phyloP scores from a whole-genome alignment of 805 yeast species.

The Kluyveromyces wickerhamii region DNA sequence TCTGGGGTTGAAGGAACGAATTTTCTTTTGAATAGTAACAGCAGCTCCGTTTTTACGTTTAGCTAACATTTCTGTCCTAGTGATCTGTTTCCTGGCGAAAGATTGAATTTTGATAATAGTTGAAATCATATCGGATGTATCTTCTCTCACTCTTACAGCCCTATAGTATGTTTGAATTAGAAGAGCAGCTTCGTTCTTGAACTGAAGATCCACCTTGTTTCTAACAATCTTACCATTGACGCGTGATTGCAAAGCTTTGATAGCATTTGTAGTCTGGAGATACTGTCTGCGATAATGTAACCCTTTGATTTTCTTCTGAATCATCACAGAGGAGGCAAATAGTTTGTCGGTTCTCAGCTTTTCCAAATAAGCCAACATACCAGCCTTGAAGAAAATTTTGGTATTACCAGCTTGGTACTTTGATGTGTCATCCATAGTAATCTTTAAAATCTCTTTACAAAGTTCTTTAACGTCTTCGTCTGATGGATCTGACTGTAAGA shows the following conservation, averaged over 20 bases:
- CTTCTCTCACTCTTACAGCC: conserved; percentile 42
- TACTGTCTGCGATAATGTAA: conserved; percentile 55
- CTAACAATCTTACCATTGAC: conserved; percentile 60
- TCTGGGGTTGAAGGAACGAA: conserved; percentile 66
- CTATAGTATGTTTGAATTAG: conserved; percentile 62
- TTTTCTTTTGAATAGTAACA: conserved; percentile 57
- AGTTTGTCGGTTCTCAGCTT: conserved; percentile 75
- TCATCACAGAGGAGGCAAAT: conserved; percentile 66
- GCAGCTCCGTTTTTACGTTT: conserved; percentile 58
- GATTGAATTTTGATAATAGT: conserved; percentile 41
- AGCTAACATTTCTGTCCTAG: conserved; percentile 44
- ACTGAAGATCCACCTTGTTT: conserved; percentile 43
- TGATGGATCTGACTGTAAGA: conserved; percentile 44
- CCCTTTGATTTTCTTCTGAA: conserved; percentile 77
- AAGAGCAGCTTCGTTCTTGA: conserved; percentile 55
- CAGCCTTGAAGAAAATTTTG: conserved; percentile 92
- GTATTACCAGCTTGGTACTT: conserved; percentile 89
- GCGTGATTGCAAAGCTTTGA: conserved; percentile 50
- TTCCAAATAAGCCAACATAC: conserved; percentile 88
- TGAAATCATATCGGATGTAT: conserved; percentile 20
- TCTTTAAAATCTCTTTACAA: conserved; percentile 58
- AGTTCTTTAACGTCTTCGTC: conserved; percentile 52
- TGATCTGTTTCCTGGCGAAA: conserved; percentile 41
- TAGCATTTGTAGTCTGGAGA: conserved; percentile 44
- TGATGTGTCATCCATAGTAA: conserved; percentile 53